Evolutionary conservation across 176 grass and related monocot genomes (phyloP), one percentile per base, ranked within the genome.

Genomic region (Guadua angustifolia): DNA sequence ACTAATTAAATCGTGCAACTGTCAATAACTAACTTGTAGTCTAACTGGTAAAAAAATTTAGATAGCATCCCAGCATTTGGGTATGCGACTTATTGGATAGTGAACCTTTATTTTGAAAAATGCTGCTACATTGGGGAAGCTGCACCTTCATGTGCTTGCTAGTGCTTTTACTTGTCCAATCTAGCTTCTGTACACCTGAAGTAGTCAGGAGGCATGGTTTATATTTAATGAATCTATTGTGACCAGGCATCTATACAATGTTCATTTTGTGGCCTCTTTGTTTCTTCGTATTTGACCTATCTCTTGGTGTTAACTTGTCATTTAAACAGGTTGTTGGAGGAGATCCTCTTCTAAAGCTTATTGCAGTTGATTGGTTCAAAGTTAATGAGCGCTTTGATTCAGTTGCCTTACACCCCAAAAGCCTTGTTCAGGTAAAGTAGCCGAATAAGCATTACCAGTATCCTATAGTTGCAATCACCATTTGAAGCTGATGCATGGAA

Each of bases 331-430:
- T 98, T 89, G 87, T 81, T 52, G 95, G 95, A 49, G 93, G 93
- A 59, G 95, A 95, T 87, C 93, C 95, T 69, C 91, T 98, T 85
- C 68, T 98, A 73, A 93, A 92, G 83, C 91, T 98, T 73, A 86
- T 95, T 87, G 95, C 88, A 24, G 93, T 98, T 24, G 93, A 95
- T 86, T 98, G 95, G 95, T 94, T 98, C 82, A 95, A 92, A 83
- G 84, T 84, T 73, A 73, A 98, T 78, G 73, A 92, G 67, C 88
- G 85, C 12, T 93, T 95, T 84, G 93, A 95, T 86, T 83, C 83
- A 75, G 89, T 98, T 86, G 91, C 91, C 45, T 92, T 95, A 55
- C 91, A 98, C 83, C 91, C 91, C 57, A 98, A 93, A 90, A 93
- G 84, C 73, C 87, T 98, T 69, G 87, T 98, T 75, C 95, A 97